These are phyloP conservation scores for Lolium multiflorum DNA, from an alignment of 176 grass and related monocot genomes.

Conservation along the genomic window DNA sequence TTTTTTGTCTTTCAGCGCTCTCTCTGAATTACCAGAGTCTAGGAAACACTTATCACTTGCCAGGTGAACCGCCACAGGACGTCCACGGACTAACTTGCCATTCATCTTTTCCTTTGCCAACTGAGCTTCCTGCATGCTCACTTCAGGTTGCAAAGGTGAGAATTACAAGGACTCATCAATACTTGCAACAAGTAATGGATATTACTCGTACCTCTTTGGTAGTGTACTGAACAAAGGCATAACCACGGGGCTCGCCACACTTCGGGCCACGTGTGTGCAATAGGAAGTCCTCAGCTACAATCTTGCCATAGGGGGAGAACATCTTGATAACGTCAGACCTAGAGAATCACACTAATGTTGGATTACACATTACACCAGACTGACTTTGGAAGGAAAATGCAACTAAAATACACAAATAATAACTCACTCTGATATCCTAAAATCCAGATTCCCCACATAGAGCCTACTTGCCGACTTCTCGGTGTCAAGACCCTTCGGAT, in stretches of 20 bases:
- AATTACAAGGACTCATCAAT: constrained; percentile 29
- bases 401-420: not conserved
- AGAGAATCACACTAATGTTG: constrained; percentile 34
- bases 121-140: constrained; percentile 94
- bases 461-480: constrained; percentile 68
- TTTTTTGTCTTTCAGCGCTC: constrained; percentile 48
- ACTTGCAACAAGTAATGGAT: constrained; percentile 36
- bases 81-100: constrained; percentile 69
- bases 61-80: constrained; percentile 82
- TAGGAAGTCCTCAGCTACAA: constrained; percentile 79
- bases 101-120: constrained; percentile 91
- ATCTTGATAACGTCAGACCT: constrained; percentile 89
- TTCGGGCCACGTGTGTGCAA: constrained; percentile 87
- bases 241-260: constrained; percentile 84
- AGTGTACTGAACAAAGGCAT: constrained; percentile 91
- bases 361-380: not conserved
- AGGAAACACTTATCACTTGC: constrained; percentile 71
- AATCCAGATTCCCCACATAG: constrained; percentile 90
- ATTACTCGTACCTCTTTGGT: constrained; percentile 79
- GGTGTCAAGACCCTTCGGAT: constrained; percentile 51
- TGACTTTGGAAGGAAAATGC: constrained; percentile 3
- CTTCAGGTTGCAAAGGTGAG: constrained; percentile 88
- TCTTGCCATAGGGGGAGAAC: constrained; percentile 89
- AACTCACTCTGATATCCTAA: constrained; percentile 81
- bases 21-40: constrained; percentile 33